Conservation (phyloP, 345 rosid genomes). For the Eucalyptus pauciflora region DNA sequence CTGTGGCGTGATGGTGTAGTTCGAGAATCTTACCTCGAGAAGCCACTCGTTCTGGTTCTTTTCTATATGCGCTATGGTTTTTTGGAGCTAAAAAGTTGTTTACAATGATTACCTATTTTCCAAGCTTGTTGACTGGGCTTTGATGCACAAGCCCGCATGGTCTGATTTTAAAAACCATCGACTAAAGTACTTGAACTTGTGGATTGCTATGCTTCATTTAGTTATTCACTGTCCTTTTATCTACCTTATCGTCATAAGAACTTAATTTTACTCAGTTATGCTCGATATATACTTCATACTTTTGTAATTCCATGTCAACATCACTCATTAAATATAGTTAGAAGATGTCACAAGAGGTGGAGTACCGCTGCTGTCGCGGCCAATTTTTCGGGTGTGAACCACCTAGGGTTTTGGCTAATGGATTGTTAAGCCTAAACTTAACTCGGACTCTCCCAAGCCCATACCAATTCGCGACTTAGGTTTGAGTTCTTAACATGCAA, state of each 20-base stretch:
- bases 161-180: background rate
- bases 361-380: no score
- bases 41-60: background rate
- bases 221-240: background rate
- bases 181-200: background rate
- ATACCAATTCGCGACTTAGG: no score
- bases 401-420: no score
- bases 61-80: background rate
- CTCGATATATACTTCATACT: background rate
- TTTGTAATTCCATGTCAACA: background rate
- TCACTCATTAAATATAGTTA: conserved; percentile 4
- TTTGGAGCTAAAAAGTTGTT: background rate
- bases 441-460: no score
- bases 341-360: conserved; percentile 67
- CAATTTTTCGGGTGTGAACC: no score
- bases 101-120: background rate
- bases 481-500: no score
- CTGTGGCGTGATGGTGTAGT: background rate
- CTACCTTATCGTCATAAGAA: background rate
- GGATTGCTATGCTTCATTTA: background rate
- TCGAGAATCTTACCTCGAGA: background rate
- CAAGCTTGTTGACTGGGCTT: background rate
- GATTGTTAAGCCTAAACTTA: no score
- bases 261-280: background rate
- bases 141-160: background rate